These are phyloP conservation scores for Thecamonas trahens DNA, from an alignment of 78 protist species.

Conservation along the genomic window DNA sequence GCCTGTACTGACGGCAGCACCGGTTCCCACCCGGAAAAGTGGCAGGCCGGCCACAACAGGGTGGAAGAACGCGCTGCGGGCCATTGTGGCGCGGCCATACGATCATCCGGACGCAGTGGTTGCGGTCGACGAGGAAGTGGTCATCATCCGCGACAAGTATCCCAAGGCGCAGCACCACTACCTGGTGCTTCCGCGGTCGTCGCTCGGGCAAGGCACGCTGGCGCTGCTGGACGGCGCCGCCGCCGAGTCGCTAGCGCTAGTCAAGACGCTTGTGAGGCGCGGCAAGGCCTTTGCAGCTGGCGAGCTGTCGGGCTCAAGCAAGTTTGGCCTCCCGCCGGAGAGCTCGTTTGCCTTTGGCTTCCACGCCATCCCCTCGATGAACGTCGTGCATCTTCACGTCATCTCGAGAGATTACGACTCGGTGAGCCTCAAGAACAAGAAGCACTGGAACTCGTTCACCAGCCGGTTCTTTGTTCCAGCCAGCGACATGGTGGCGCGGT, in stretches of 20 bases:
- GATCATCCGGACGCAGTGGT: conserved; percentile 5
- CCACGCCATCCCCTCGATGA: conserved; percentile 43
- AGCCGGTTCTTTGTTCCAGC: conserved; percentile 42
- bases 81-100: too few relatives aligned
- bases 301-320: background rate
- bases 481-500: background rate
- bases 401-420: conserved; percentile 59
- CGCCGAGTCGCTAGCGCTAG: background rate
- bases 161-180: conserved; percentile 51
- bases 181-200: conserved; percentile 24
- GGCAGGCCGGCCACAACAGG: too few relatives aligned
- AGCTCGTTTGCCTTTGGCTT: conserved; percentile 34
- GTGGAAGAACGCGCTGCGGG: too few relatives aligned
- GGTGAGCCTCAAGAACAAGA: conserved; percentile 42
- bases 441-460: conserved; percentile 76
- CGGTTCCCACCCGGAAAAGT: too few relatives aligned
- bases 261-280: background rate
- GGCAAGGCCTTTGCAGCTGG: background rate
- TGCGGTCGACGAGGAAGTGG: background rate
- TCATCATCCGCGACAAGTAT: conserved; percentile 31
- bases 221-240: background rate
- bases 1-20: too few relatives aligned
- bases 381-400: conserved; percentile 52
- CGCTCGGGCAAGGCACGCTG: background rate
- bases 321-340: background rate